A percentile compares a stretch with the other conserved stretches of the same genome.
phyloP scores from a whole-genome alignment of 441 rosid species.

The Kokia cookei region DNA sequence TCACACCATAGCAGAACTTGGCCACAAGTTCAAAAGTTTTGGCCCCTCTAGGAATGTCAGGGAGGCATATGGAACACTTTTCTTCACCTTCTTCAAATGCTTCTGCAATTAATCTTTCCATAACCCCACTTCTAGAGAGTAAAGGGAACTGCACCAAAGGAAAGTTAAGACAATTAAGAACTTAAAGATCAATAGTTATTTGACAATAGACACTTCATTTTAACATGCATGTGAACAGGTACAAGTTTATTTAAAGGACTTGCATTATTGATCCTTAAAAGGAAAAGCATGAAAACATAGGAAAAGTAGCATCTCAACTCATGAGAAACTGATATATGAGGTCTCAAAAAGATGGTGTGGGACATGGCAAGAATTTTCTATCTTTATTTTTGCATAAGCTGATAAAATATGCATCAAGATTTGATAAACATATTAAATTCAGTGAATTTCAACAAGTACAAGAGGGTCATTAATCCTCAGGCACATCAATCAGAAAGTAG shows the following conservation, averaged over 20 bases:
- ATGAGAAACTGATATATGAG: background rate
- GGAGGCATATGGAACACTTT: conserved; percentile 49
- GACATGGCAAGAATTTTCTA: background rate
- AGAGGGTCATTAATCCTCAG: background rate
- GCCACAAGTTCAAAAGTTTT: conserved; percentile 92
- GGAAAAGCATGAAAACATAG: background rate
- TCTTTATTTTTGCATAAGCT: background rate
- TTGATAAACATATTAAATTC: background rate
- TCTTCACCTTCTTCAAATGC: conserved; percentile 63
- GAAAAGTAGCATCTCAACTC: background rate
- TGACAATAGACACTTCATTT: background rate
- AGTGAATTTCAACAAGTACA: background rate
- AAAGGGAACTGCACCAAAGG: conserved; percentile 74
- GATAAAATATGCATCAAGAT: background rate
- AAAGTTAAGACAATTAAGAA: background rate
- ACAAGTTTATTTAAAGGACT: background rate
- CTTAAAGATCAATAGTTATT: background rate
- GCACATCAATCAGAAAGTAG: background rate
- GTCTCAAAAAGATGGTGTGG: background rate
- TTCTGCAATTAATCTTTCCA: conserved; percentile 88
- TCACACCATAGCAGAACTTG: conserved; percentile 94
- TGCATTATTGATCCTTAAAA: background rate
- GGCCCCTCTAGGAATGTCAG: conserved; percentile 77
- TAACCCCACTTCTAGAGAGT: conserved; percentile 88
- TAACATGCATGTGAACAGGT: background rate